Base-by-base conservation (phyloP, 2,329 filamentous ascomycete species). In the Diaporthe helianthi region DNA sequence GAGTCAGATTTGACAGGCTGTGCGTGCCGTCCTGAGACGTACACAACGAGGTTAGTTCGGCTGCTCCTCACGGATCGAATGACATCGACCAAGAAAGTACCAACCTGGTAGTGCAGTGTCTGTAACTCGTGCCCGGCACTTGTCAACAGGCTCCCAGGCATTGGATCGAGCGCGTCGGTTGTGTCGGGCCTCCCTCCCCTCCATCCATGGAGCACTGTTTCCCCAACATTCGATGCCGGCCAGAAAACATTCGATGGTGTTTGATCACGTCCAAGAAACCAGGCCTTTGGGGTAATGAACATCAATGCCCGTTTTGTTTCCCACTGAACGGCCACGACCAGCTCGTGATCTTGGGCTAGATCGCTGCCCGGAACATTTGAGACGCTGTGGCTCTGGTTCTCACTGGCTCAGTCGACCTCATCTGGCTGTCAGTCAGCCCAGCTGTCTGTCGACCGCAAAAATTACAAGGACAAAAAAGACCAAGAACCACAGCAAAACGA, bases 221-320 rank as follows among this genome's bases (percentile, higher is more conserved):
- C 60, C 13, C 41, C 44, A 66, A 58, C 67, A 22, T 69, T 49
- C 67, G 67, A 66, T 69, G 47, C 36, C 19, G 52, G 38, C 61
- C 33, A 10, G 51, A 65, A 69, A 69, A 66, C 67, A 69, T 69
- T 66, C 67, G 67, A 69, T 65, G 4, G 22, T 65, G 60, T 68
- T 64, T 68, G 67, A 63, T 63, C 31, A 65, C 26, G 22, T 68
- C 52, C 38, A 38, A 22, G 65, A 49, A 49, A 61, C 54, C 24
- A 33, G 58, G 41, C 24, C 24, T 33, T 24, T 47, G 58, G 26
- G 55, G 58, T 24, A 47, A 8, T n/a, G 36, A 31, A 19, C 58
- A 49, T 63, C 47, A 44, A 49, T 36, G 44, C 41, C 49, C n/a
- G 13, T 49, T 49, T 63, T 63, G 58, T 63, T 63, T 47, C 58